Evolutionary conservation across 1,139 yeast species (phyloP).

Genomic region (Wickerhamomyces sp.): DNA sequence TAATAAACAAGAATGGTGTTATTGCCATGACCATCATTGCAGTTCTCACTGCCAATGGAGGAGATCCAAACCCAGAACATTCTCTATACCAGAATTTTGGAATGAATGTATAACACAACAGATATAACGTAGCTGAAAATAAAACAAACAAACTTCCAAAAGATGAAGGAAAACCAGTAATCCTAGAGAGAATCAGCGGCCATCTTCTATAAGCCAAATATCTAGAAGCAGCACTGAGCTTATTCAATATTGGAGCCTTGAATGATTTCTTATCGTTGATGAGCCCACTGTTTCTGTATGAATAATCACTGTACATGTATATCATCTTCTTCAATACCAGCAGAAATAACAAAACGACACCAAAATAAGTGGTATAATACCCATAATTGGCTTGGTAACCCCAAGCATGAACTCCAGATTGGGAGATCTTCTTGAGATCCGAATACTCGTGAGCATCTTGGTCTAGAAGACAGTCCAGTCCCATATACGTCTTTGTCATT

Average conservation of each 20-base stretch:
- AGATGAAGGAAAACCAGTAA: conserved; percentile 48
- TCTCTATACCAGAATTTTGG: conserved; percentile 56
- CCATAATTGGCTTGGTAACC: conserved; percentile 37
- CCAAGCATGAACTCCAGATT: conserved; percentile 35
- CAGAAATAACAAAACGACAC: conserved; percentile 32
- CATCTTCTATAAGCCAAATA: conserved; percentile 45
- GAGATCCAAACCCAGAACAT: conserved; percentile 56
- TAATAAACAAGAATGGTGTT: conserved; percentile 45
- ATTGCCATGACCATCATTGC: conserved; percentile 51
- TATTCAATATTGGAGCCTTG: conserved; percentile 8
- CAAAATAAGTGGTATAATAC: conserved; percentile 43
- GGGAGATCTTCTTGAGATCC: conserved; percentile 27
- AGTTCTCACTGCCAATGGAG: conserved; percentile 56
- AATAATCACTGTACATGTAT: conserved; percentile 34
- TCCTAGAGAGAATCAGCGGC: conserved; percentile 32
- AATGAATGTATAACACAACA: conserved; percentile 38
- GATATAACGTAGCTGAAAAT: conserved; percentile 37
- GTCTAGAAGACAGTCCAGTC: conserved; percentile 45
- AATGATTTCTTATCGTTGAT: conserved; percentile 7
- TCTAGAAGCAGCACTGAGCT: conserved; percentile 37
- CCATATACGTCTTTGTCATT: conserved; percentile 23
- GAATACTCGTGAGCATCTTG: conserved; percentile 27
- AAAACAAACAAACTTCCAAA: conserved; percentile 43
- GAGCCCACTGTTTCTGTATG: conserved; percentile 22
- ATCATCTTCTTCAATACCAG: conserved; percentile 37